Evolutionary conservation across 768 basidiomycete genomes (phyloP).

Genomic region (Polyporus arcularius): DNA sequence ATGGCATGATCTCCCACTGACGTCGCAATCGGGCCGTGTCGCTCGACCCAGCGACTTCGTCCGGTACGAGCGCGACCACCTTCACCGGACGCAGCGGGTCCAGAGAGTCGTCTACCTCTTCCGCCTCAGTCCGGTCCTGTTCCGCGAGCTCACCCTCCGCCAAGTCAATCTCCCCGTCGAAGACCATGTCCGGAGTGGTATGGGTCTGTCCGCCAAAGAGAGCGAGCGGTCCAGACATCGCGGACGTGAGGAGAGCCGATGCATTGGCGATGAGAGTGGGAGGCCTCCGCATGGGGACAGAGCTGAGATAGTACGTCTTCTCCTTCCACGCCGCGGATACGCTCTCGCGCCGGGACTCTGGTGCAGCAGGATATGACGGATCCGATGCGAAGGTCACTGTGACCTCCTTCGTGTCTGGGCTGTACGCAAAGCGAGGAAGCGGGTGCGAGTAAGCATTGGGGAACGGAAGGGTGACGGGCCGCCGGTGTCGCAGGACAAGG

Average conservation of each 20-base stretch:
- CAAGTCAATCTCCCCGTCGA: constrained; percentile 64
- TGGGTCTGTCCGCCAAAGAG: constrained; percentile 42
- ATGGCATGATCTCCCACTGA: constrained; percentile 49
- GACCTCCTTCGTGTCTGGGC: constrained; percentile 56
- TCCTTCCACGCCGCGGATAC: constrained; percentile 46
- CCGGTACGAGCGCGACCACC: constrained; percentile 47
- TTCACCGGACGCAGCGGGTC: constrained; percentile 57
- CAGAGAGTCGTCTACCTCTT: constrained; percentile 73
- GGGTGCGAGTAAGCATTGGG: constrained; percentile 80
- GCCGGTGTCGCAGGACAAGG: constrained; percentile 74
- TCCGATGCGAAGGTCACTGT: constrained; percentile 60
- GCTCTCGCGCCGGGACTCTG: constrained; percentile 17
- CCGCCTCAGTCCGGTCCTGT: constrained; percentile 76
- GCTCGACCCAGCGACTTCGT: constrained; percentile 35
- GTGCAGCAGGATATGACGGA: constrained; percentile 56
- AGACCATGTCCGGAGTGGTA: constrained; percentile 65
- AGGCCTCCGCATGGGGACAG: constrained; percentile 68
- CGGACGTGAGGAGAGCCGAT: constrained; percentile 61
- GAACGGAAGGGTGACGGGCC: constrained; percentile 74
- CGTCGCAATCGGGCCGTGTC: constrained; percentile 42
- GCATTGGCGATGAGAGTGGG: constrained; percentile 73
- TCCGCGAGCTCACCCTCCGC: constrained; percentile 78
- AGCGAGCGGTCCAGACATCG: constrained; percentile 59
- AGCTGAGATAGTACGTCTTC: constrained; percentile 62
- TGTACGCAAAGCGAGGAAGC: constrained; percentile 69